These are phyloP conservation scores for Acanthamoeba sp. DNA, from an alignment of 208 protist species.

Conservation along the genomic window DNA sequence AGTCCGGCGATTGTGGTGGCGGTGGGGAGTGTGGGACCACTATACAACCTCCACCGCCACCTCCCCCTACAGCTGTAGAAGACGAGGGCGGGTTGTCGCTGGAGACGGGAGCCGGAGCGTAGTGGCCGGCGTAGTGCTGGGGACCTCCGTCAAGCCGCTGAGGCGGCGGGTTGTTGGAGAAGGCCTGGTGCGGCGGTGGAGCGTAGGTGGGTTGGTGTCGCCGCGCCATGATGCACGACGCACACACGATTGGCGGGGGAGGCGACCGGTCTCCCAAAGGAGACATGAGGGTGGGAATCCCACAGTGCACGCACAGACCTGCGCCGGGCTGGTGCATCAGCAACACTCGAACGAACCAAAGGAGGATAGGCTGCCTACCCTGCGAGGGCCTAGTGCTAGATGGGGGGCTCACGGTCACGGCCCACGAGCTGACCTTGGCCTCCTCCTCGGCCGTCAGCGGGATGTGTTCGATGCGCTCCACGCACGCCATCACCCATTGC, in stretches of 20 bases:
- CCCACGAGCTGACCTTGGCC: neutral
- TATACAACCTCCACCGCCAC: no score
- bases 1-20: slow-evolving; percentile 2
- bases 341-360: no score
- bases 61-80: no score
- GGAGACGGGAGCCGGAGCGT: neutral
- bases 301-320: neutral
- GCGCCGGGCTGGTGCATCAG: neutral
- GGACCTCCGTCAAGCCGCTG: no score
- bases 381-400: no score
- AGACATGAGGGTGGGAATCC: neutral
- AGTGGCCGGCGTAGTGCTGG: neutral
- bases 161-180: neutral
- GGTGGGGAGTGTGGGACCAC: neutral
- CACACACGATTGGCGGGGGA: neutral
- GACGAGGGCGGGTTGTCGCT: neutral
- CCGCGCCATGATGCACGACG: neutral
- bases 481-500: slow-evolving; percentile 50
- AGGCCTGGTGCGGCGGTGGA: neutral
- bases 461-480: slow-evolving; percentile 45
- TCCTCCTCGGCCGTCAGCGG: slow-evolving; percentile 7
- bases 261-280: neutral
- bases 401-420: neutral
- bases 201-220: neutral
- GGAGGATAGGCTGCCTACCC: no score